A percentile compares a stretch with the other conserved stretches of the same genome.
phyloP scores from a whole-genome alignment of 108 stramenopile species.

The Fistulifera solaris region DNA sequence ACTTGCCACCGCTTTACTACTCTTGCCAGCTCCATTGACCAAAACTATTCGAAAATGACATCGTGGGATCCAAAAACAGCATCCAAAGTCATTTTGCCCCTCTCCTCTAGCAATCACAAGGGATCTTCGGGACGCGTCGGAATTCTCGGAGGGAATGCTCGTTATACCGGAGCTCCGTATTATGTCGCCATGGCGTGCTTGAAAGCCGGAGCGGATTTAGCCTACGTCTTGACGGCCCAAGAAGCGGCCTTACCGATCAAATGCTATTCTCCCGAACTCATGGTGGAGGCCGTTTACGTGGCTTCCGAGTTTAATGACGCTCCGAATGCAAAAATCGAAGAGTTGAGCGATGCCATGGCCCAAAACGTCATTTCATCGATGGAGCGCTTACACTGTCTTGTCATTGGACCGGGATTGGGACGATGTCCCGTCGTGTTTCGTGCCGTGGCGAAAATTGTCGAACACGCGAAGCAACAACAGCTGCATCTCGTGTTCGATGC shows the following conservation, averaged over 20 bases:
- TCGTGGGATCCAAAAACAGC: neutral
- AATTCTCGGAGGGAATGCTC: constrained; percentile 87
- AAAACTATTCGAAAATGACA: neutral
- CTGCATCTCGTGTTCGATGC: constrained; percentile 89
- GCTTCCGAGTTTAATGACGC: constrained; percentile 39
- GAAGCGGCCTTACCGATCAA: constrained; percentile 94
- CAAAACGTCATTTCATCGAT: constrained; percentile 31
- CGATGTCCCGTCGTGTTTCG: constrained; percentile 60
- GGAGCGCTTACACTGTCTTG: constrained; percentile 63
- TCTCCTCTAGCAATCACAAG: constrained; percentile 62
- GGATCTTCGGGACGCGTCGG: constrained; percentile 90
- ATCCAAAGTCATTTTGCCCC: constrained; percentile 14
- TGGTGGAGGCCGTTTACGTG: constrained; percentile 85
- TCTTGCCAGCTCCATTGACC: no score
- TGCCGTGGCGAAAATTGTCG: constrained; percentile 49
- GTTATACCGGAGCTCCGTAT: constrained; percentile 97
- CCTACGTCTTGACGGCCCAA: constrained; percentile 85
- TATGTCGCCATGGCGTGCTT: constrained; percentile 90
- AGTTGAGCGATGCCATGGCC: constrained; percentile 35
- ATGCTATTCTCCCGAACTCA: constrained; percentile 80
- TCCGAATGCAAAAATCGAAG: neutral
- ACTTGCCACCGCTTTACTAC: no score
- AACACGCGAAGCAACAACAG: constrained; percentile 30
- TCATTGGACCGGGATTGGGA: constrained; percentile 94
- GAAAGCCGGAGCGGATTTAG: constrained; percentile 87